Conservation (phyloP, 192 early-diverging fungal species). For the Spizellomyces punctatus region DNA sequence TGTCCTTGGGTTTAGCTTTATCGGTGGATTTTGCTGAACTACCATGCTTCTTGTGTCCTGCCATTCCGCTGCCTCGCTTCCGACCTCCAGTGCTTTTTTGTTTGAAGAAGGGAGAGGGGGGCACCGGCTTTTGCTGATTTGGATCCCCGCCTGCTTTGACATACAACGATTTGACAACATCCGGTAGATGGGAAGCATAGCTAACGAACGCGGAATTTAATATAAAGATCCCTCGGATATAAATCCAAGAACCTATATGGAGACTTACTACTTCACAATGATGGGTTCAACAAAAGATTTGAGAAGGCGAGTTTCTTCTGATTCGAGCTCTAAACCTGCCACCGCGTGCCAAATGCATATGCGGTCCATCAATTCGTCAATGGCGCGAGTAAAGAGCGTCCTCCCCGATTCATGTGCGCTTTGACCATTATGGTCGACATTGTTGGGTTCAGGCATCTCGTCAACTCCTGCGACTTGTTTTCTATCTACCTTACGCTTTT, state of each 20-base stretch:
- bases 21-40: neutral
- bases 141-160: slow-evolving; percentile 28
- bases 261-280: slow-evolving; percentile 25
- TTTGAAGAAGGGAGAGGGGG: slow-evolving; percentile 31
- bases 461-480: neutral
- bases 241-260: neutral
- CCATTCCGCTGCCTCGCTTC: slow-evolving; percentile 5
- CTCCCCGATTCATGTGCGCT: neutral
- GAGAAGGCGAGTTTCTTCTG: slow-evolving; percentile 2
- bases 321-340: neutral
- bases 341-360: slow-evolving; percentile 24
- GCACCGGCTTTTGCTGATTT: neutral
- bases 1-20: no score
- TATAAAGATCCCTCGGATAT: neutral
- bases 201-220: neutral
- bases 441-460: neutral
- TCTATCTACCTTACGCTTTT: neutral
- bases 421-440: neutral
- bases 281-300: slow-evolving; percentile 30
- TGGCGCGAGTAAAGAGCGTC: slow-evolving; percentile 2
- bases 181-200: slow-evolving; percentile 16
- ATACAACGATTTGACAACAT: slow-evolving; percentile 17
- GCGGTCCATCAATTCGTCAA: slow-evolving; percentile 27
- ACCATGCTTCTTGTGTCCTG: neutral
- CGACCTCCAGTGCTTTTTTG: neutral